Evolutionary conservation across 148 eudicot genomes (phyloP).

Genomic region (Oxyria digyna): DNA sequence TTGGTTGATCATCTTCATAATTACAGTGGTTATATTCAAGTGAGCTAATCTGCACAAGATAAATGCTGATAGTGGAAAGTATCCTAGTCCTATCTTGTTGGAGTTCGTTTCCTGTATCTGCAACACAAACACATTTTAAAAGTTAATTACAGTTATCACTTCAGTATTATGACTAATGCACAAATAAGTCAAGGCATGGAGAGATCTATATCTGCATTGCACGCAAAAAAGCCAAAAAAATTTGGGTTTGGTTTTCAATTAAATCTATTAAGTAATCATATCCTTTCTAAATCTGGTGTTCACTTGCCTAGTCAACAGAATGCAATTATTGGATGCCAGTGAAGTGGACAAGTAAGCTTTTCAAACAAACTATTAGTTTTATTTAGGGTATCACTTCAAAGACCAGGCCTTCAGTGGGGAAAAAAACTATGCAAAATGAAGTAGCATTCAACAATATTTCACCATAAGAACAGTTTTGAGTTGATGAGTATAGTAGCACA

Average conservation of each 20-base stretch:
- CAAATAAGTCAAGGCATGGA: not conserved
- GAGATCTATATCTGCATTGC: not conserved
- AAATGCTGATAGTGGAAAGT: constrained; percentile 27
- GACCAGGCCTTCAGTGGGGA: not conserved
- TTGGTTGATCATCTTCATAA: constrained; percentile 18
- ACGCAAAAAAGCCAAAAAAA: not conserved
- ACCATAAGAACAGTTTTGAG: not conserved
- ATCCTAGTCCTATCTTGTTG: constrained; percentile 22
- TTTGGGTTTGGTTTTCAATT: not conserved
- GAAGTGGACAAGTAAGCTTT: not conserved
- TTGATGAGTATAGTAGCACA: not conserved
- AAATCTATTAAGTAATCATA: not conserved
- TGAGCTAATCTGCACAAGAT: constrained; percentile 32
- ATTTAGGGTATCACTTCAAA: not conserved
- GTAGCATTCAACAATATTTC: not conserved
- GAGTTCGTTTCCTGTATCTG: constrained; percentile 42
- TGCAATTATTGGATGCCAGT: constrained; percentile 1
- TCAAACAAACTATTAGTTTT: not conserved
- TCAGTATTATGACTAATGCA: not conserved
- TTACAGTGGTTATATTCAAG: constrained; percentile 18
- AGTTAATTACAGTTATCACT: not conserved
- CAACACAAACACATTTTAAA: constrained; percentile 6
- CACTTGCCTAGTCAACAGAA: not conserved
- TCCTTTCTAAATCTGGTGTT: not conserved
- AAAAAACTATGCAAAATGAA: not conserved